Evolutionary conservation across 164 flowering plant genomes (phyloP), one percentile per base, ranked within the genome.

Genomic region (Amborella trichopoda): DNA sequence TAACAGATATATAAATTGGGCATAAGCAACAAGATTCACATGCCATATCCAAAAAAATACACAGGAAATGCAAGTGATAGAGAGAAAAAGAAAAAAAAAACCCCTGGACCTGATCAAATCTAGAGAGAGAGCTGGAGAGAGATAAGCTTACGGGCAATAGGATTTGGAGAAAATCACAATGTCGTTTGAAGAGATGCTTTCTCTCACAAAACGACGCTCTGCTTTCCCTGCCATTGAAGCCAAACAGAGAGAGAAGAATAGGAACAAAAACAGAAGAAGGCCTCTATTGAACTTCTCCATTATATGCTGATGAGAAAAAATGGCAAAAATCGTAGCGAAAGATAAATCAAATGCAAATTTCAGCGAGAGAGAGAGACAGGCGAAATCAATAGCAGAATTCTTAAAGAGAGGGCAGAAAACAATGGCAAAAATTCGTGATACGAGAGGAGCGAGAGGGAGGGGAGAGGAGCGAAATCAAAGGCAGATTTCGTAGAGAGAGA

Each of bases 161-260:
- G 91, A 76, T 64, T 86, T 86, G 68, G 93, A 86, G 81, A 86
- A 86, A 60, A 86, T 73, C 63, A 76, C 84, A 52, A 86, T 76
- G 54, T 72, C 39, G 50, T 86, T 74, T 22, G 86, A 75, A 20
- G 77, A 60, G 48, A 86, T 55, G 20, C 89, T 74, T 51, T 82
- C 76, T 60, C 70, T 64, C 20, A 82, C 80, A 53, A 82, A 86
- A n/a, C 64, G 68, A 20, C 61, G 58, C 36, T 54, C 56, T n/a
- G n/a, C n/a, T n/a, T n/a, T n/a, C n/a, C n/a, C n/a, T n/a, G n/a
- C n/a, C n/a, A n/a, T n/a, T n/a, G n/a, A n/a, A n/a, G n/a, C n/a
- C n/a, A n/a, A n/a, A n/a, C n/a, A n/a, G n/a, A n/a, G n/a, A n/a
- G n/a, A n/a, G n/a, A n/a, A n/a, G n/a, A n/a, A n/a, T n/a, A n/a